Base-by-base conservation (phyloP, 1,284 basidiomycete genomes). In the Bjerkandera adusta region DNA sequence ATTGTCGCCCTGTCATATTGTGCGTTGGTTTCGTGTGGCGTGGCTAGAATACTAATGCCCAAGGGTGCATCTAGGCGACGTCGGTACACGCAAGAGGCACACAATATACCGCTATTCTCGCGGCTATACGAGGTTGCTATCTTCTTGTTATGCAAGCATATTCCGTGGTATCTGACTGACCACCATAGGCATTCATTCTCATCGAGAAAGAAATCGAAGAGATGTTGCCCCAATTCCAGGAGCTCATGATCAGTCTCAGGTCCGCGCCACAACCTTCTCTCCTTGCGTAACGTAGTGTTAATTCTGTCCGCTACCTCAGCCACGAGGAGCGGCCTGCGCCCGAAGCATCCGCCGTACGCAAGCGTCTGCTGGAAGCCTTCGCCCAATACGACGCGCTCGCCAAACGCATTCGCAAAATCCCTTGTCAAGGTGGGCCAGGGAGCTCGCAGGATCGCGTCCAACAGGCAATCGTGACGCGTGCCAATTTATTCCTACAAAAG, bases 341-440 rank as follows among this genome's bases (percentile, higher is more conserved):
- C 47, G 82, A 92, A 61, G 85, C 86, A 2, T 73, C 84, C 8
- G 72, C 75, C 2, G 76, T 81, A 0, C 80, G 93, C 48, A 94
- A 92, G 60, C 81, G 83, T 13, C 76, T 97, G 8, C 66, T 97
- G 6, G 84, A 89, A 37, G 80, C 87, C 2, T 93, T 97, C 64
- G 77, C 84, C 5, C 83, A 89, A 48, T 98, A 97, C 65, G 96
- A 99, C 59, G 79, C 82, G 36, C 69, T 97, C 4, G 80, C 92
- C 0, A 96, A 95, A 62, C 83, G 86, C 26, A 90, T 98, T 56
- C 79, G 82, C 42, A 74, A 71, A 50, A 67, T 96, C 16, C 86
- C 89, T 0, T 83, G 75, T 55, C 63, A 73, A 3, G 71, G 71
- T 20, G 73, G 73, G 1, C 68, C 73, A 2, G 84, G 82, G 1